Percentiles rank a stretch among this genome's conserved stretches.
These are phyloP conservation scores for Rhazya stricta DNA, from an alignment of 257 asterid genomes.

Conservation along the genomic window DNA sequence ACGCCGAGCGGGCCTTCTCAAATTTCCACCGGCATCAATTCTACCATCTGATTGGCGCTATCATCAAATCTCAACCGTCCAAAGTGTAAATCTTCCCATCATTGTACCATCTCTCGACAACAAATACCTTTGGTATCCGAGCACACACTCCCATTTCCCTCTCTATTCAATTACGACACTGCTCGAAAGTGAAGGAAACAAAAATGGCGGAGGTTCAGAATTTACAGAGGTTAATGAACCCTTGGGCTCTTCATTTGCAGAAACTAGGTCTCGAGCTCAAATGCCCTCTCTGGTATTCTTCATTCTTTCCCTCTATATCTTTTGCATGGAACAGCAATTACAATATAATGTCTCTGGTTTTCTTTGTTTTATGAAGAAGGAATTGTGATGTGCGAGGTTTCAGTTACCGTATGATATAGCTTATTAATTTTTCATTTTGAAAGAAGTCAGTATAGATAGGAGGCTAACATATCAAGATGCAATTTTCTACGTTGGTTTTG, in stretches of 20 bases:
- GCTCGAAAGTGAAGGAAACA: not conserved
- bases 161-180: too few relatives aligned
- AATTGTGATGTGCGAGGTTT: not conserved
- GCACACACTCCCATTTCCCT: not conserved
- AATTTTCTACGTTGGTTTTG: slow-evolving; percentile 1
- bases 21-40: not conserved
- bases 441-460: too few relatives aligned
- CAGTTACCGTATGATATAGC: not conserved
- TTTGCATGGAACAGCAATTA: not conserved
- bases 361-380: not conserved
- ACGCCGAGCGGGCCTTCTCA: not conserved
- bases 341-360: not conserved
- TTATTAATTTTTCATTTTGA: too few relatives aligned
- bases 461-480: too few relatives aligned
- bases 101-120: not conserved
- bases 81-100: not conserved
- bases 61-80: slow-evolving; percentile 13
- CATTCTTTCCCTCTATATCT: not conserved
- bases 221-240: slow-evolving; percentile 38
- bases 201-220: slow-evolving; percentile 22
- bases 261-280: slow-evolving; percentile 85
- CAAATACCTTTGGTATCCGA: not conserved
- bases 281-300: slow-evolving; percentile 66
- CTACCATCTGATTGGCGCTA: not conserved
- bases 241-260: slow-evolving; percentile 64